Percentiles rank a stretch among this genome's conserved stretches.
These are phyloP conservation scores for Teratosphaeriaceae sp. DNA, from an alignment of 2,329 filamentous ascomycete species.

Conservation along the genomic window DNA sequence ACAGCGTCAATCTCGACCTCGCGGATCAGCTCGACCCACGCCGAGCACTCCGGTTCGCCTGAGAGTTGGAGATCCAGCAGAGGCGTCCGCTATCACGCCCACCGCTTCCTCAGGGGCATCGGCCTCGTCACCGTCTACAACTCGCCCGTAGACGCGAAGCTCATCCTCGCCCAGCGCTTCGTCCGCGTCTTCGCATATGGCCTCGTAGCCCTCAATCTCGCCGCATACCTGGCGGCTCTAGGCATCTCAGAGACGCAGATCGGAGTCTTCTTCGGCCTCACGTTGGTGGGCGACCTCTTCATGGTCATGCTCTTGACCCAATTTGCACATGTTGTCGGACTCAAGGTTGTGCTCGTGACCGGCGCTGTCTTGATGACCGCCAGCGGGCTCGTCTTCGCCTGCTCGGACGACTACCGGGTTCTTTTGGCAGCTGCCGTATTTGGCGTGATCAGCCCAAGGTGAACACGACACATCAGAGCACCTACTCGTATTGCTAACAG, in stretches of 20 bases:
- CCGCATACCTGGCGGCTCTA: not conserved
- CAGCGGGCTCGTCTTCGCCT: not conserved
- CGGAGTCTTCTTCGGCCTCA: not conserved
- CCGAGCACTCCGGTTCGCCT: too few relatives aligned
- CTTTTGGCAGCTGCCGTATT: not conserved
- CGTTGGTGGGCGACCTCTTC: not conserved
- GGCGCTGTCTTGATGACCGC: not conserved
- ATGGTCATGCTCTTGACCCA: not conserved
- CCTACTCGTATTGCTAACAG: not conserved
- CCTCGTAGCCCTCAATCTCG: not conserved
- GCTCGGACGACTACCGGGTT: not conserved
- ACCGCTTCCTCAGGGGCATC: conserved; percentile 1
- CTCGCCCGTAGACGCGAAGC: not conserved
- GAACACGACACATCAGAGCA: not conserved
- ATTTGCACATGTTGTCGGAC: not conserved
- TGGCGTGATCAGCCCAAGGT: not conserved
- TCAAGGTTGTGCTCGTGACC: not conserved
- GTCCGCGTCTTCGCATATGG: conserved; percentile 1
- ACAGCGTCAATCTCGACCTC: too few relatives aligned
- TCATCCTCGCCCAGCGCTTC: not conserved
- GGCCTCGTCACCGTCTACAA: conserved; percentile 2
- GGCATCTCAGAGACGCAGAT: not conserved
- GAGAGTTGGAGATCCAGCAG: too few relatives aligned
- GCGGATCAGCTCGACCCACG: too few relatives aligned
- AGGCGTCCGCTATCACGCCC: not conserved